A percentile compares a stretch with the other conserved stretches of the same genome.
These are phyloP conservation scores for Phytophthora fragariae DNA, from an alignment of 352 stramenopile genomes.

Conservation along the genomic window DNA sequence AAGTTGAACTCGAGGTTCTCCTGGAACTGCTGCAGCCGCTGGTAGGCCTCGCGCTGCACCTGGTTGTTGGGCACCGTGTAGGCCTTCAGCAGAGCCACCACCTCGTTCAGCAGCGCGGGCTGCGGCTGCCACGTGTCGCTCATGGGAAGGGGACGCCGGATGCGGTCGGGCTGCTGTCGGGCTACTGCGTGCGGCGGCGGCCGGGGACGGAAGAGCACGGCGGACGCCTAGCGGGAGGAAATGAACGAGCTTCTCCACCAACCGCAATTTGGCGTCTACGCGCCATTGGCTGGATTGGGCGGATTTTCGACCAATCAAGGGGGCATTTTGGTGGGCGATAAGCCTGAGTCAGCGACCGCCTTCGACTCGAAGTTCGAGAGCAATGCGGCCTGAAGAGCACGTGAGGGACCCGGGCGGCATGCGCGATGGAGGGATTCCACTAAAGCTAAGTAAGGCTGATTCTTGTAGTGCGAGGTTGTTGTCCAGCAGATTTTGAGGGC, in stretches of 20 bases:
- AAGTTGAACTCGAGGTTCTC: conserved; percentile 91
- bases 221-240: background rate
- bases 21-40: conserved; percentile 88
- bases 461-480: too few relatives aligned
- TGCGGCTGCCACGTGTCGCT: conserved; percentile 79
- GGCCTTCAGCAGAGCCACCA: conserved; percentile 80
- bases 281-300: background rate
- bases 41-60: conserved; percentile 83
- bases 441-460: background rate
- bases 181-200: background rate
- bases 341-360: background rate
- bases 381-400: too few relatives aligned
- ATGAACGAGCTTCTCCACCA: background rate
- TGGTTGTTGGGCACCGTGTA: conserved; percentile 89
- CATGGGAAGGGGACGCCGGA: conserved; percentile 16
- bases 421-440: too few relatives aligned
- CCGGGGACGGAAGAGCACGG: background rate
- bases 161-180: background rate
- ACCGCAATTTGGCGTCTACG: background rate
- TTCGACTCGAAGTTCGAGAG: too few relatives aligned
- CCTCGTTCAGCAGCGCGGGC: conserved; percentile 73
- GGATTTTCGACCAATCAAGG: background rate
- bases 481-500: too few relatives aligned
- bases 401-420: background rate
- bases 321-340: background rate